Percentiles rank a stretch among this genome's conserved stretches.
These are phyloP conservation scores for Fusarium mexicanum DNA, from an alignment of 2,329 filamentous ascomycete genomes.

Conservation along the genomic window DNA sequence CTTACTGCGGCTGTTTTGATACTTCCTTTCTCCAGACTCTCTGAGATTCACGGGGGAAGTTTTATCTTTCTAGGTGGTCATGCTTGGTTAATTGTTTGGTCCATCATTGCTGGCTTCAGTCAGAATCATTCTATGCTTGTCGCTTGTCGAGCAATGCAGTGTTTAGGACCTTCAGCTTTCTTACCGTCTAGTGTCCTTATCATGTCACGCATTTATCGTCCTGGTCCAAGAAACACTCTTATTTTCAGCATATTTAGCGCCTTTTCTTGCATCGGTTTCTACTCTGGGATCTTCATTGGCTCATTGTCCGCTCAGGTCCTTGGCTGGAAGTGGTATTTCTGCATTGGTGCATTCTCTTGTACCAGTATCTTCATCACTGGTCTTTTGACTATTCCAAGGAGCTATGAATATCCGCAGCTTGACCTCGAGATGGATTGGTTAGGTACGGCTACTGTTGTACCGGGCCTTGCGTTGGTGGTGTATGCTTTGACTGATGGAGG, in stretches of 20 bases:
- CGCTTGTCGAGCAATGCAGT: constrained; percentile 76
- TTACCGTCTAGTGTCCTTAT: constrained; percentile 74
- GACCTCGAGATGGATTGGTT: constrained; percentile 72
- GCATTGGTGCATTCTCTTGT: constrained; percentile 63
- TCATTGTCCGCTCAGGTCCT: constrained; percentile 69
- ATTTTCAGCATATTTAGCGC: constrained; percentile 70
- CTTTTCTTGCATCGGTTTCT: constrained; percentile 68
- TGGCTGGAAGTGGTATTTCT: constrained; percentile 77
- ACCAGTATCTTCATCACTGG: constrained; percentile 56
- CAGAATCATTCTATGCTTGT: constrained; percentile 74
- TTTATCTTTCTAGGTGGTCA: constrained; percentile 69
- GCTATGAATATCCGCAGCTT: constrained; percentile 40
- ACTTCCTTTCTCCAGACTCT: constrained; percentile 68
- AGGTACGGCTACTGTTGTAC: constrained; percentile 68
- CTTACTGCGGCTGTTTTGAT: constrained; percentile 66
- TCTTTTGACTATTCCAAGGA: constrained; percentile 52
- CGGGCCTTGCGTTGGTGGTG: constrained; percentile 74
- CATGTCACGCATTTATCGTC: constrained; percentile 74
- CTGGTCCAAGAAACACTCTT: constrained; percentile 76
- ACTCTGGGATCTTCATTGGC: constrained; percentile 73
- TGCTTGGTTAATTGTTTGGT: constrained; percentile 74
- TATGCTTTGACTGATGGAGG: constrained; percentile 80
- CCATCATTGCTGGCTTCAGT: constrained; percentile 74
- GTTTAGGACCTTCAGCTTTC: constrained; percentile 76
- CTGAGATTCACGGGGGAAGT: constrained; percentile 70